Percentiles rank a stretch among this genome's conserved stretches.
Conservation (phyloP, 805 yeast species). For the Dipodascopsis tothii region DNA sequence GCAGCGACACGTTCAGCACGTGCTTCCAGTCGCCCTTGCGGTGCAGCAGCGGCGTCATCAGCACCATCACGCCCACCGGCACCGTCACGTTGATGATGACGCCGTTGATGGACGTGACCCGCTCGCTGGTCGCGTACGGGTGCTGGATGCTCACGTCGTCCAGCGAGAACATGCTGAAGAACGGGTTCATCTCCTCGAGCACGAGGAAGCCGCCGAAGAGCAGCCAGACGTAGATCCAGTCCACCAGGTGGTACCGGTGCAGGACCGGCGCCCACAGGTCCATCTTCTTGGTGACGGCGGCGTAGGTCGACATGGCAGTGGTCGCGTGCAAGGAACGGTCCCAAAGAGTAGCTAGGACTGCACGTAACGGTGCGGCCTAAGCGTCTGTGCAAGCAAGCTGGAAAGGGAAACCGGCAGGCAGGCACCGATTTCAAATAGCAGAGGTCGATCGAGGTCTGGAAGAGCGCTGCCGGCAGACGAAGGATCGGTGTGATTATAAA, state of each 20-base stretch:
- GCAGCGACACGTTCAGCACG: constrained; percentile 21
- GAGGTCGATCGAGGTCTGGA: too few relatives aligned
- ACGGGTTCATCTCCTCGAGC: constrained; percentile 20
- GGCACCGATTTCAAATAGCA: too few relatives aligned
- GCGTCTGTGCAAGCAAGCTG: too few relatives aligned
- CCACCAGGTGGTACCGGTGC: constrained; percentile 14
- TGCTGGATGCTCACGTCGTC: constrained; percentile 74
- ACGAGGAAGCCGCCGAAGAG: constrained; percentile 19
- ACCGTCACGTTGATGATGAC: constrained; percentile 18
- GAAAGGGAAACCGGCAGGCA: too few relatives aligned
- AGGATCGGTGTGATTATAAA: too few relatives aligned
- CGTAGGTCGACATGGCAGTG: neutral
- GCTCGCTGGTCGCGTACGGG: constrained; percentile 71
- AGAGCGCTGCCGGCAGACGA: too few relatives aligned
- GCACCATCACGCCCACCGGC: constrained; percentile 18
- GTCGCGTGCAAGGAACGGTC: too few relatives aligned
- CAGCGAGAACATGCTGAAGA: constrained; percentile 44
- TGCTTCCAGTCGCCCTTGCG: constrained; percentile 20
- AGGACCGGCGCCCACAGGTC: constrained; percentile 1
- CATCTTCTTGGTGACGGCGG: neutral
- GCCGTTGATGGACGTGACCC: constrained; percentile 44
- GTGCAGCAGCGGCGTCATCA: constrained; percentile 21
- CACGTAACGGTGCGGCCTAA: too few relatives aligned
- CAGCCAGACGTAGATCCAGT: constrained; percentile 17
- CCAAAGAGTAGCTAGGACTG: too few relatives aligned